Evolutionary conservation across 2,329 filamentous ascomycete species (phyloP), one percentile per base, ranked within the genome.

Genomic region (Ceratocystis alfenasii): DNA sequence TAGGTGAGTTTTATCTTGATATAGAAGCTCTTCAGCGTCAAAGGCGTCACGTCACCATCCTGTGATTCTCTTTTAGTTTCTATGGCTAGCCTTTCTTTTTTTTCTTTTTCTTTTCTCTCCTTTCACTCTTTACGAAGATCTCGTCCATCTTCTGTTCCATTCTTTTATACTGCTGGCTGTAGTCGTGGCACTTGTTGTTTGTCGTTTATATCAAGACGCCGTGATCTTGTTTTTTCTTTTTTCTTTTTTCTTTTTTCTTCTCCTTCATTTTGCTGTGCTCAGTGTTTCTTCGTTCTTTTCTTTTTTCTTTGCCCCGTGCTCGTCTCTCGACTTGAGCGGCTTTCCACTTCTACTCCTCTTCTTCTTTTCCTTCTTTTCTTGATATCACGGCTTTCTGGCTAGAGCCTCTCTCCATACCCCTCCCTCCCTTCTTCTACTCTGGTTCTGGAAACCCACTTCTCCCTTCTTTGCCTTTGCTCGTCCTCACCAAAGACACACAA

Each of bases 241-340:
- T 30, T 64, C 55, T 57, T 59, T 12, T 63, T 44, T 62, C 64
- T 55, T 62, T 66, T 50, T 63, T 59, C 62, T 60, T 63, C 62
- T 15, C n/a, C 50, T 28, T 3, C 28, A 10, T 22, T 55, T 22
- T 6, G 5, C 7, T 5, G n/a, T 57, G 53, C 5, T 28, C 25
- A 12, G 17, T 28, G 4, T 22, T 48, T 41, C 25, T 50, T 63
- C 36, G 3, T 60, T 66, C 33, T 48, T 15, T 36, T 20, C 48
- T 45, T 36, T 36, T 22, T 36, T 22, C 44, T 46, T n/a, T 28
- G 17, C 33, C 15, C 12, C n/a, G 7, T 63, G 17, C 30, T 36
- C 17, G 30, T 62, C n/a, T 63, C 20, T 48, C 10, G 22, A 30
- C 53, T 28, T 57, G 10, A 55, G 20, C 50, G 20, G 20, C 3